phyloP scores from a whole-genome alignment of 2,329 filamentous ascomycete genomes.

The Alternaria longipes region DNA sequence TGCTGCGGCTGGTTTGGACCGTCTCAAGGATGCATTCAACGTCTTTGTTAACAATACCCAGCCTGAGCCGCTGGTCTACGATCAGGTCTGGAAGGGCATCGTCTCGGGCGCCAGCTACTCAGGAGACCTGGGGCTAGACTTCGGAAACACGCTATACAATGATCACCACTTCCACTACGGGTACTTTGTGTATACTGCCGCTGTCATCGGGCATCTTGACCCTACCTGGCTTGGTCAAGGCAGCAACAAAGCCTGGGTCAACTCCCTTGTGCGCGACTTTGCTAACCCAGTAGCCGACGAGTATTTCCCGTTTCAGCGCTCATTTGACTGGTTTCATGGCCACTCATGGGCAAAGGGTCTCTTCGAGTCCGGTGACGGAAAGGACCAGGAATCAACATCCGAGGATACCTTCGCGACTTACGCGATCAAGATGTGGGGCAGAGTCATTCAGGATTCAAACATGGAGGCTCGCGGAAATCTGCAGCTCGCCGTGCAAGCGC shows the following conservation, averaged over 20 bases:
- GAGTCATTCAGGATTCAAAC: conserved; percentile 74
- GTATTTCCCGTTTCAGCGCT: conserved; percentile 74
- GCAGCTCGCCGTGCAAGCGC: conserved; percentile 80
- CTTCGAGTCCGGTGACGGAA: conserved; percentile 77
- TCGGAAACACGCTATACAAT: conserved; percentile 89
- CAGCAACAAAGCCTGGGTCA: conserved; percentile 81
- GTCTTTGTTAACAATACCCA: conserved; percentile 59
- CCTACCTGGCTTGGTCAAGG: conserved; percentile 71
- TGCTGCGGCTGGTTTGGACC: conserved; percentile 61
- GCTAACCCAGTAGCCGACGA: conserved; percentile 78
- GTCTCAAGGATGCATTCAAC: conserved; percentile 60
- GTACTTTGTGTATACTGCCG: conserved; percentile 89
- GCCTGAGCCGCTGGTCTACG: conserved; percentile 65
- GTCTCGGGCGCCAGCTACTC: conserved; percentile 74
- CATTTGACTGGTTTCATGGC: conserved; percentile 90
- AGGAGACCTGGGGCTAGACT: conserved; percentile 71
- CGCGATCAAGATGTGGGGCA: conserved; percentile 94
- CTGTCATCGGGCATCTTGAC: conserved; percentile 84
- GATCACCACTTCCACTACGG: conserved; percentile 75
- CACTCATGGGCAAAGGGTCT: conserved; percentile 94
- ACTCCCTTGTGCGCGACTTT: conserved; percentile 81
- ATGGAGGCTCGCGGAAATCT: conserved; percentile 85
- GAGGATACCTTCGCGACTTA: conserved; percentile 92
- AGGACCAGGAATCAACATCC: conserved; percentile 89
- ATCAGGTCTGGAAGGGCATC: conserved; percentile 77